Evolutionary conservation across 2,329 filamentous ascomycete genomes (phyloP).

Genomic region (Epichloe hybrida): DNA sequence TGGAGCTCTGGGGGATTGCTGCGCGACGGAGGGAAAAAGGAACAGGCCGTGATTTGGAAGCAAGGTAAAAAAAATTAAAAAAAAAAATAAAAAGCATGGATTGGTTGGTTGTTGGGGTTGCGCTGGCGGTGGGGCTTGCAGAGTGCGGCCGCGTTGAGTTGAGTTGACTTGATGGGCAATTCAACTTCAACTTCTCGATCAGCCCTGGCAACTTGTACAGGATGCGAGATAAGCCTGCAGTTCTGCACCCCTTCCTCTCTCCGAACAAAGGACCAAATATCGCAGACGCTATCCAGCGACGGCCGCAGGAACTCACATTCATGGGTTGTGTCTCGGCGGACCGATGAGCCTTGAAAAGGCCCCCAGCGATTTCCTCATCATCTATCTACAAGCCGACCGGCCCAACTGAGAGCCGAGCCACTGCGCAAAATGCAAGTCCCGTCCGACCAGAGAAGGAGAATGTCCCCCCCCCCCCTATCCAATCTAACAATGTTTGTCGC

Average conservation of each 20-base stretch:
- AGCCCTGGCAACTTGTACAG: not conserved
- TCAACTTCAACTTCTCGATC: not conserved
- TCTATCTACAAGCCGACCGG: not conserved
- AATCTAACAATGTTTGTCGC: not conserved
- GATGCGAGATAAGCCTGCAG: not conserved
- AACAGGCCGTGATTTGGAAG: too few species aligned
- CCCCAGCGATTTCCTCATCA: not conserved
- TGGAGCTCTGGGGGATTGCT: conserved; percentile 1
- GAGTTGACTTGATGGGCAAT: too few species aligned
- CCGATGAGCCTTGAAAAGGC: conserved; percentile 8
- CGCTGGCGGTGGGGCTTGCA: not conserved
- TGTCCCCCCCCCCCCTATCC: too few species aligned
- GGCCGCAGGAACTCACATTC: not conserved
- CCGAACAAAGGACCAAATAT: too few species aligned
- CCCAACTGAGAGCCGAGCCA: not conserved
- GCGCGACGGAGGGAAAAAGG: not conserved
- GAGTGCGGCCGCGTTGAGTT: not conserved
- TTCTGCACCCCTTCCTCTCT: not conserved
- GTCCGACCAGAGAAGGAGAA: not conserved
- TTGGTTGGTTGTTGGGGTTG: not conserved
- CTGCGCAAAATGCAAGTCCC: not conserved
- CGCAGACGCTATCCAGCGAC: not conserved
- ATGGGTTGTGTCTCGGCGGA: conserved; percentile 4
- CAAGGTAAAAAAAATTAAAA: not conserved
- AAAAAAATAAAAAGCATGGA: not conserved